Conservation (phyloP, 2,329 filamentous ascomycete genomes). For the Sporothrix luriei region DNA sequence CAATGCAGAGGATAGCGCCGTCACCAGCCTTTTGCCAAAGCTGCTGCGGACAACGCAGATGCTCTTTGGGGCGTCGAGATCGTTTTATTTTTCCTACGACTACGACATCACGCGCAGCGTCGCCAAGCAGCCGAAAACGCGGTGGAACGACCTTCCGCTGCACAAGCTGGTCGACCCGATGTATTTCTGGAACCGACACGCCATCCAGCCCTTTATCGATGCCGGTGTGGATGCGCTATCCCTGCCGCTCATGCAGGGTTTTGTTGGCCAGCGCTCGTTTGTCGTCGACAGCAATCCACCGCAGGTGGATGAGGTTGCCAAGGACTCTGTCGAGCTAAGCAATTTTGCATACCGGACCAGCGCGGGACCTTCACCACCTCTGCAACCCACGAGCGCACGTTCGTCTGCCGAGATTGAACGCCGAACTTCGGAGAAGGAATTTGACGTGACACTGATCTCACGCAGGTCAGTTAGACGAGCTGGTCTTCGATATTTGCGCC, state of each 20-base stretch:
- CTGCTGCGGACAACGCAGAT: constrained; percentile 81
- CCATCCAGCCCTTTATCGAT: constrained; percentile 73
- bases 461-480: constrained; percentile 82
- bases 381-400: constrained; percentile 25
- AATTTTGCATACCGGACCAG: constrained; percentile 37
- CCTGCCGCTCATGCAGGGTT: constrained; percentile 88
- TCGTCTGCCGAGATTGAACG: constrained; percentile 38
- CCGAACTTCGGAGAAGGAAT: constrained; percentile 57
- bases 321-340: constrained; percentile 50
- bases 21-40: constrained; percentile 72
- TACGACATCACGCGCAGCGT: constrained; percentile 79
- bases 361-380: constrained; percentile 27
- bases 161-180: constrained; percentile 71
- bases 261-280: constrained; percentile 84
- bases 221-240: constrained; percentile 70
- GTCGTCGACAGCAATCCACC: constrained; percentile 66
- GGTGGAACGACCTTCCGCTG: constrained; percentile 60
- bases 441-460: constrained; percentile 88
- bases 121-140: constrained; percentile 43
- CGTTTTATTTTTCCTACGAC: constrained; percentile 96
- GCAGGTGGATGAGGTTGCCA: constrained; percentile 52
- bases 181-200: constrained; percentile 89
- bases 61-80: constrained; percentile 77
- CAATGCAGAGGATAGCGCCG: constrained; percentile 41
- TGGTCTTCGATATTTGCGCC: constrained; percentile 83